These are phyloP conservation scores for Candida endomychidarum DNA, from an alignment of 805 yeast genomes.

Conservation along the genomic window DNA sequence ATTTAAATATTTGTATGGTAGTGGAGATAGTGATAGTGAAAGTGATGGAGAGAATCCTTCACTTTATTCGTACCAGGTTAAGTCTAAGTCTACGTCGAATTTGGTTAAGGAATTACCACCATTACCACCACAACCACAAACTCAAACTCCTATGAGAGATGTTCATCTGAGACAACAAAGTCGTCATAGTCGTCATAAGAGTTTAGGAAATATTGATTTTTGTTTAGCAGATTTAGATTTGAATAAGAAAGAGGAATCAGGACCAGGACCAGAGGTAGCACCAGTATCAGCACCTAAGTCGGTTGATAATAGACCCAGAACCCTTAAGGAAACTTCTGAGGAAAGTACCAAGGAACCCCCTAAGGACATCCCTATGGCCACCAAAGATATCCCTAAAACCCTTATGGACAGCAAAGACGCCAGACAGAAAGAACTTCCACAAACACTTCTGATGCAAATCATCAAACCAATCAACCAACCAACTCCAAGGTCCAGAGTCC, in stretches of 20 bases:
- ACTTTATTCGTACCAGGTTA: conserved; percentile 15
- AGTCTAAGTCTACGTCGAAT: conserved; percentile 24
- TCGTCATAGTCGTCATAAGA: conserved; percentile 40
- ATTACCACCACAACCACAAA: conserved; percentile 12
- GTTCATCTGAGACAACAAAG: conserved; percentile 11
- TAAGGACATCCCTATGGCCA: too few species aligned
- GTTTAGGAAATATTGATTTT: conserved; percentile 36
- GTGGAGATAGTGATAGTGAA: conserved; percentile 32
- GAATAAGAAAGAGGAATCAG: too few species aligned
- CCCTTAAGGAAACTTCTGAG: too few species aligned
- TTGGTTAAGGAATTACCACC: conserved; percentile 17
- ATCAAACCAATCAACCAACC: background rate
- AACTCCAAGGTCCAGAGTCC: conserved; percentile 4
- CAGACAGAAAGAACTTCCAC: too few species aligned
- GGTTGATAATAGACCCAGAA: too few species aligned
- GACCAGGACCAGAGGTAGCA: background rate
- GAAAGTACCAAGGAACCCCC: too few species aligned
- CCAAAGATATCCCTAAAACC: too few species aligned
- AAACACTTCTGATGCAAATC: too few species aligned
- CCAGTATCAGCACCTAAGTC: too few species aligned
- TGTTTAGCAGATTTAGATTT: conserved; percentile 13
- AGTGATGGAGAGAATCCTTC: conserved; percentile 25
- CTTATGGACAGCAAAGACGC: too few species aligned
- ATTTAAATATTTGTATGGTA: conserved; percentile 20
- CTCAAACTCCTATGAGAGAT: conserved; percentile 17